Evolutionary conservation across 208 protist species (phyloP).

Genomic region (Borovskyia barvae): DNA sequence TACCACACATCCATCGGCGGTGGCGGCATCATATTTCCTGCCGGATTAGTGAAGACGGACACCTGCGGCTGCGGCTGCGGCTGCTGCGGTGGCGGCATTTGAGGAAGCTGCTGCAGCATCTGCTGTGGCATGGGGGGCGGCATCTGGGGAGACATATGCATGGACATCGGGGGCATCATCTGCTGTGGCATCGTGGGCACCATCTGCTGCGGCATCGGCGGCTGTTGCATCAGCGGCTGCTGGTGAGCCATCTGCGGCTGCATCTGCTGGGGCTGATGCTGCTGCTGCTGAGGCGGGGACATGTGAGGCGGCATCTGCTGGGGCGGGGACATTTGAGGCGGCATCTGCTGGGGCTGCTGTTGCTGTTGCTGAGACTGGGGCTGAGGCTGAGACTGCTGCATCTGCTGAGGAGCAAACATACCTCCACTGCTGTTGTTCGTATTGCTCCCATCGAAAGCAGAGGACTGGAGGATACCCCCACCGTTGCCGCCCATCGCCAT

Average conservation of each 20-base stretch:
- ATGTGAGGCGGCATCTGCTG: slow-evolving; percentile 9
- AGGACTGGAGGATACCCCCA: slow-evolving; percentile 20
- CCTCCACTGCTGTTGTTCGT: slow-evolving; percentile 5
- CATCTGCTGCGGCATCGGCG: too few relatives aligned
- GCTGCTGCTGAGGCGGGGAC: slow-evolving; percentile 18
- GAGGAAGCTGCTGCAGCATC: background rate
- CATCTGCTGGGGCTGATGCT: slow-evolving; percentile 6
- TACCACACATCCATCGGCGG: slow-evolving; percentile 25
- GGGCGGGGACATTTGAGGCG: too few relatives aligned
- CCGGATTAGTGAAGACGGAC: slow-evolving; percentile 29
- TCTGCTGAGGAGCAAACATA: slow-evolving; percentile 6
- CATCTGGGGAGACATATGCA: too few relatives aligned
- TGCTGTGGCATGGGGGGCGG: background rate
- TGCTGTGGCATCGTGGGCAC: too few relatives aligned
- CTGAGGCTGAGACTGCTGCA: slow-evolving; percentile 2
- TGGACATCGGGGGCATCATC: too few relatives aligned
- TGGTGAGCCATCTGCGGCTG: background rate
- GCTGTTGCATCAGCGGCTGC: too few relatives aligned
- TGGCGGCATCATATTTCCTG: slow-evolving; percentile 14
- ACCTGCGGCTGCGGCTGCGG: slow-evolving; percentile 3
- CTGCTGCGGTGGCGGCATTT: background rate
- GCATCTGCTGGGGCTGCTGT: slow-evolving; percentile 3
- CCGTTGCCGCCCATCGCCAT: slow-evolving; percentile 13
- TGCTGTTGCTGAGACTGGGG: slow-evolving; percentile 9
- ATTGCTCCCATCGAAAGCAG: slow-evolving; percentile 9